Evolutionary conservation across 176 grass and related monocot species (phyloP).

Genomic region (Melocanna baccifera): DNA sequence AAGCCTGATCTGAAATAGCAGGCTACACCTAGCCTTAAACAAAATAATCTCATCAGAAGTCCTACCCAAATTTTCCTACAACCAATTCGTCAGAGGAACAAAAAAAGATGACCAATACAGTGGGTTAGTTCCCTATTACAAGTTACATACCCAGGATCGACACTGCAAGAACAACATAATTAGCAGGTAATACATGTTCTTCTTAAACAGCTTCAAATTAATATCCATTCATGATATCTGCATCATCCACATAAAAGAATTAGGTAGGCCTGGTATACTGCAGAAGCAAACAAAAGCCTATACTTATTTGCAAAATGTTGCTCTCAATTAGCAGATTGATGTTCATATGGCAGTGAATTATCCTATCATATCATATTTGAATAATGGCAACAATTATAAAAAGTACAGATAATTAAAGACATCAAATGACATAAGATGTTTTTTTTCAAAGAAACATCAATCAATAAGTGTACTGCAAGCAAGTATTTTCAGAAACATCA

Average conservation of each 20-base stretch:
- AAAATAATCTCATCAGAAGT: neutral
- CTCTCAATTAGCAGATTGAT: neutral
- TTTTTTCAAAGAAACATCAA: neutral
- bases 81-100: neutral
- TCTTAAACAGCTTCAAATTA: constrained; percentile 4
- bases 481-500: neutral
- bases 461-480: neutral
- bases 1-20: neutral
- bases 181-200: neutral
- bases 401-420: neutral
- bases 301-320: neutral
- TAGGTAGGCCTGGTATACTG: neutral
- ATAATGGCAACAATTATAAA: neutral
- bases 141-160: neutral
- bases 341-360: neutral
- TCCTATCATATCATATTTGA: neutral
- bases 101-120: neutral
- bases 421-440: neutral
- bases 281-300: neutral
- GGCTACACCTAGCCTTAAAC: neutral
- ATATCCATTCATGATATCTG: constrained; percentile 21
- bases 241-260: constrained; percentile 17
- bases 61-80: constrained; percentile 21
- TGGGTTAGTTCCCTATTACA: constrained; percentile 10
- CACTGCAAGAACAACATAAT: constrained; percentile 3